These are phyloP conservation scores for Chalciporus pseudorubinellus DNA, from an alignment of 768 basidiomycete genomes.

Conservation along the genomic window DNA sequence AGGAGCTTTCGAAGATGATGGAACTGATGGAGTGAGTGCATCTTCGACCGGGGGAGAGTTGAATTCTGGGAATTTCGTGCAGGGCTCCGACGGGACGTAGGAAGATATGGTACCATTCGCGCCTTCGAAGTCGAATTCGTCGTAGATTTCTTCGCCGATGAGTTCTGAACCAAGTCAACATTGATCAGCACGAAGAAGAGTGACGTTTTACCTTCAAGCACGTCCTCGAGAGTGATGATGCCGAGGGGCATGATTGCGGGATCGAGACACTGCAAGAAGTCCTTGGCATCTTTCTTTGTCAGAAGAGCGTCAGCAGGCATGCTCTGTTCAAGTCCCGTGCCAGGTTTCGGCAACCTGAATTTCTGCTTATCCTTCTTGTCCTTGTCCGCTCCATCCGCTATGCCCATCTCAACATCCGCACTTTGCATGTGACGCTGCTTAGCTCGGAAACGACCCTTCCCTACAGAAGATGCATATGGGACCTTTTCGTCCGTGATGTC, in stretches of 20 bases:
- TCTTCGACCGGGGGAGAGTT: constrained; percentile 2
- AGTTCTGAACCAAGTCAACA: constrained; percentile 51
- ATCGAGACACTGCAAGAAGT: constrained; percentile 82
- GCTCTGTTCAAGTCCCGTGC: constrained; percentile 66
- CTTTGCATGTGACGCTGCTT: constrained; percentile 14
- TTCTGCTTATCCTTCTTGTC: constrained; percentile 24
- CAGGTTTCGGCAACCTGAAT: constrained; percentile 27
- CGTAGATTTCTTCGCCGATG: constrained; percentile 91
- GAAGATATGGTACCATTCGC: constrained; percentile 52
- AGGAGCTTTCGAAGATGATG: constrained; percentile 6
- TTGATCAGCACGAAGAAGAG: neutral
- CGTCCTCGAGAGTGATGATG: constrained; percentile 91
- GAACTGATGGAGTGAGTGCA: neutral
- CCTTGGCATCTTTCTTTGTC: constrained; percentile 69
- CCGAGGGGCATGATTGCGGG: constrained; percentile 82
- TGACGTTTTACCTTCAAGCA: constrained; percentile 64
- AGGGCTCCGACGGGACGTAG: constrained; percentile 36
- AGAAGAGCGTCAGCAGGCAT: constrained; percentile 90
- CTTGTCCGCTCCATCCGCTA: constrained; percentile 11
- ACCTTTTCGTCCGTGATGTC: no score
- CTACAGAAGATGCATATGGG: no score
- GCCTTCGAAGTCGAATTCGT: constrained; percentile 84
- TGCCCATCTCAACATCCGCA: constrained; percentile 27
- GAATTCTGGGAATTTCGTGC: constrained; percentile 27
- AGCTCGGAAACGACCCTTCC: constrained; percentile 14